These are phyloP conservation scores for Kuraishia floccosa DNA, from an alignment of 805 yeast genomes.

Conservation along the genomic window DNA sequence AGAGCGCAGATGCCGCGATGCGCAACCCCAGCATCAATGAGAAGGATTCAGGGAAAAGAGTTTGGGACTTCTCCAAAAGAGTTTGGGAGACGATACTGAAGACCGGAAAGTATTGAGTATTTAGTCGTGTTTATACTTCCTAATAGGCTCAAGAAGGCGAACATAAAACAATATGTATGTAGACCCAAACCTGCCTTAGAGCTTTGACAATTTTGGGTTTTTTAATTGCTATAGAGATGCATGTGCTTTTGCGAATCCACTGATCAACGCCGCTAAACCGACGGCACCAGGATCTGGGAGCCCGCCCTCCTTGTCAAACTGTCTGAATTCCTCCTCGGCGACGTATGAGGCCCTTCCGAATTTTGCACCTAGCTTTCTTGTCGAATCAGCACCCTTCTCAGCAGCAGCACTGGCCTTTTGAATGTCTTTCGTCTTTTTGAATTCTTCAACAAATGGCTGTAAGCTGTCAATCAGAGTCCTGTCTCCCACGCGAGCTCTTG, in stretches of 20 bases:
- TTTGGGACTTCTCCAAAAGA: too few relatives aligned
- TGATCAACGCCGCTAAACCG: conserved; percentile 43
- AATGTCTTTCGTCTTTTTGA: conserved; percentile 39
- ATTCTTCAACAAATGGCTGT: conserved; percentile 71
- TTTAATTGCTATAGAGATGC: conserved; percentile 1
- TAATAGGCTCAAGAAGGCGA: neutral
- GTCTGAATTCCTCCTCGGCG: conserved; percentile 41
- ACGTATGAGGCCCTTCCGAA: conserved; percentile 95
- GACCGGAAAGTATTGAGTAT: too few relatives aligned
- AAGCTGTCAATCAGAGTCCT: conserved; percentile 83
- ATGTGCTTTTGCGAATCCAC: conserved; percentile 17
- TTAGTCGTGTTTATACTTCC: too few relatives aligned
- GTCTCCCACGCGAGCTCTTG: conserved; percentile 83
- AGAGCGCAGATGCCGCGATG: too few relatives aligned
- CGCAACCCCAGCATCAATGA: too few relatives aligned
- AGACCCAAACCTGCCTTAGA: too few relatives aligned
- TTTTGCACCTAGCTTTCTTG: conserved; percentile 67
- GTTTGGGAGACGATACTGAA: too few relatives aligned
- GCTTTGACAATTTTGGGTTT: neutral
- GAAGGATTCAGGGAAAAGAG: too few relatives aligned
- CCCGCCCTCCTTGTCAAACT: conserved; percentile 46
- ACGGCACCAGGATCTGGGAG: conserved; percentile 95
- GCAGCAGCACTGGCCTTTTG: conserved; percentile 59
- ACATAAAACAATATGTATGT: too few relatives aligned
- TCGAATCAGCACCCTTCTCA: conserved; percentile 61